A percentile compares a stretch with the other conserved stretches of the same genome.
Evolutionary conservation across 2,329 filamentous ascomycete species (phyloP).

Genomic region (Sclerotinia subarctica): DNA sequence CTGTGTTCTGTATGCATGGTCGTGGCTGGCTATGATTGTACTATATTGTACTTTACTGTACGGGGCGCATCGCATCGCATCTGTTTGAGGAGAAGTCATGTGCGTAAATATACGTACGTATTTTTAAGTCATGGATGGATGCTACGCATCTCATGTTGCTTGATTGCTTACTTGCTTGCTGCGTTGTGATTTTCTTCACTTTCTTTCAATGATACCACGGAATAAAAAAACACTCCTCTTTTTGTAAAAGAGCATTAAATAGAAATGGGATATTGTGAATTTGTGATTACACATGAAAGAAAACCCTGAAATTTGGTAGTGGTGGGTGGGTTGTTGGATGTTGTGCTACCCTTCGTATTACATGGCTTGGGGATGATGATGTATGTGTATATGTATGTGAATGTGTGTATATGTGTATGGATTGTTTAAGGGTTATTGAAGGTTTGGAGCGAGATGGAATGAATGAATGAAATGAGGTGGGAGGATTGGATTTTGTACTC

Average conservation of each 20-base stretch:
- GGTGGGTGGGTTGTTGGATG: neutral
- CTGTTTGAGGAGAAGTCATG: neutral
- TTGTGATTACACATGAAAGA: neutral
- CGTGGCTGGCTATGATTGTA: slow-evolving; percentile 14
- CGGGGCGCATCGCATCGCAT: slow-evolving; percentile 6
- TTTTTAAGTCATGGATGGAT: slow-evolving; percentile 4
- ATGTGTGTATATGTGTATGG: too few species aligned
- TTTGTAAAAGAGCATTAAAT: neutral
- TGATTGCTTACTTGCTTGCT: slow-evolving; percentile 1
- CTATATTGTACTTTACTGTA: slow-evolving; percentile 3
- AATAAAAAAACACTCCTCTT: neutral
- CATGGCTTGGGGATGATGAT: neutral
- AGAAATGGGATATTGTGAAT: too few species aligned
- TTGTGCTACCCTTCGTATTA: neutral
- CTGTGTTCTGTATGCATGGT: slow-evolving; percentile 13
- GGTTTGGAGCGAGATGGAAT: too few species aligned
- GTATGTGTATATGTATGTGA: too few species aligned
- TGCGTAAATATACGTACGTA: slow-evolving; percentile 3
- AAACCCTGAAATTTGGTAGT: neutral
- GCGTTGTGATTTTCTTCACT: neutral
- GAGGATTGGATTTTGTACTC: too few species aligned
- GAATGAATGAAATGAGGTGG: too few species aligned
- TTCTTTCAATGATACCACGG: slow-evolving; percentile 8
- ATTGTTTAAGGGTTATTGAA: too few species aligned
- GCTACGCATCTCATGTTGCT: neutral